Evolutionary conservation across 2,329 filamentous ascomycete genomes (phyloP).

Genomic region (Xylariaceae sp.): DNA sequence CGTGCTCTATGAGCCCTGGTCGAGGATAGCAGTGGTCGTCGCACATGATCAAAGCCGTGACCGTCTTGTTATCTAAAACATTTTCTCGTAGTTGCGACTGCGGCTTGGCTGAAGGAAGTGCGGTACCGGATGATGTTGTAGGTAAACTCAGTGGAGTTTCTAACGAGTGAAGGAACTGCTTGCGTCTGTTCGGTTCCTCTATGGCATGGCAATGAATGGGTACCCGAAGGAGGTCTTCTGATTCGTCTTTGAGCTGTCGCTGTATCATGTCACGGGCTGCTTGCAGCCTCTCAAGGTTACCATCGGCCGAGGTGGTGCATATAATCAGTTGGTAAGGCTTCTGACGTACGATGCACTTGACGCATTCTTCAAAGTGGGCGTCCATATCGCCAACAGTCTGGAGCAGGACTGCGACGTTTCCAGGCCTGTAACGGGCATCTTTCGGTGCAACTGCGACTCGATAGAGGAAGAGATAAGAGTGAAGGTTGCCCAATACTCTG

Average conservation of each 20-base stretch:
- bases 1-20: background rate
- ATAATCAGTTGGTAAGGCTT: background rate
- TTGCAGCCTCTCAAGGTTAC: background rate
- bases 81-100: background rate
- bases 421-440: background rate
- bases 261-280: background rate
- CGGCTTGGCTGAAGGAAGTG: background rate
- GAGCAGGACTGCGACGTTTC: background rate
- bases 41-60: background rate
- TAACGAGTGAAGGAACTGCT: background rate
- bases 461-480: background rate
- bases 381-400: background rate
- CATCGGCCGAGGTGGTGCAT: background rate
- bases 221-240: background rate
- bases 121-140: background rate
- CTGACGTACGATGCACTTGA: background rate
- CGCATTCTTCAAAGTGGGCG: background rate
- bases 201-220: background rate
- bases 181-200: background rate
- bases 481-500: background rate
- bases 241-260: background rate
- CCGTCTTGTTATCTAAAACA: background rate
- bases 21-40: background rate
- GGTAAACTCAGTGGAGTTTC: background rate
- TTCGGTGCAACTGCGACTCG: background rate